phyloP scores from a whole-genome alignment of 129 eudicot species.

The Chrysanthemum makinoi region DNA sequence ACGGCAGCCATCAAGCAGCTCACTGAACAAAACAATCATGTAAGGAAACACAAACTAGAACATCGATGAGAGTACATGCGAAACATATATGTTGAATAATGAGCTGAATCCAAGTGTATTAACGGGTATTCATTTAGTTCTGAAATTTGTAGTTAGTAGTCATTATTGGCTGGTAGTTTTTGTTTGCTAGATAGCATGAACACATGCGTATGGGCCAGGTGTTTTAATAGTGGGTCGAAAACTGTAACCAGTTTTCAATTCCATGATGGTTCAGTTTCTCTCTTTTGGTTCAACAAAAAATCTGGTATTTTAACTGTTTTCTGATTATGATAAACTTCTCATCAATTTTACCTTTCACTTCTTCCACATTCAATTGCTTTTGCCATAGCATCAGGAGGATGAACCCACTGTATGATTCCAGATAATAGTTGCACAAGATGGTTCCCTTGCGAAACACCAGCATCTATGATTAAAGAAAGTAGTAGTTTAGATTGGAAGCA shows the following conservation, averaged over 20 bases:
- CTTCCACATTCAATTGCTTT: slow-evolving; percentile 67
- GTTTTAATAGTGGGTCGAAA: no score
- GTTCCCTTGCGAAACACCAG: slow-evolving; percentile 62
- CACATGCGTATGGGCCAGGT: no score
- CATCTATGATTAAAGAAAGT: slow-evolving; percentile 40
- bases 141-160: no score
- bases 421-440: slow-evolving; percentile 79
- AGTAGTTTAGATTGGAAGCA: slow-evolving; percentile 13
- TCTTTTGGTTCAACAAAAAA: no score
- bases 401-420: slow-evolving; percentile 77
- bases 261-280: no score
- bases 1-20: slow-evolving; percentile 97
- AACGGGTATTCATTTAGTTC: no score
- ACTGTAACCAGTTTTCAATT: no score
- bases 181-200: no score
- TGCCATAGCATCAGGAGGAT: slow-evolving; percentile 77
- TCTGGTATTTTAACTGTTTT: no score
- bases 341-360: slow-evolving; percentile 75
- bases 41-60: slow-evolving; percentile 19
- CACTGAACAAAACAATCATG: slow-evolving; percentile 50
- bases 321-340: no score
- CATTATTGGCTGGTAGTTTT: no score
- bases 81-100: not conserved
- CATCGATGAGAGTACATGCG: not conserved
- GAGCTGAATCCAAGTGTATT: no score